Evolutionary conservation across 2,329 filamentous ascomycete species (phyloP).

Genomic region (Bipolaris gigantea): DNA sequence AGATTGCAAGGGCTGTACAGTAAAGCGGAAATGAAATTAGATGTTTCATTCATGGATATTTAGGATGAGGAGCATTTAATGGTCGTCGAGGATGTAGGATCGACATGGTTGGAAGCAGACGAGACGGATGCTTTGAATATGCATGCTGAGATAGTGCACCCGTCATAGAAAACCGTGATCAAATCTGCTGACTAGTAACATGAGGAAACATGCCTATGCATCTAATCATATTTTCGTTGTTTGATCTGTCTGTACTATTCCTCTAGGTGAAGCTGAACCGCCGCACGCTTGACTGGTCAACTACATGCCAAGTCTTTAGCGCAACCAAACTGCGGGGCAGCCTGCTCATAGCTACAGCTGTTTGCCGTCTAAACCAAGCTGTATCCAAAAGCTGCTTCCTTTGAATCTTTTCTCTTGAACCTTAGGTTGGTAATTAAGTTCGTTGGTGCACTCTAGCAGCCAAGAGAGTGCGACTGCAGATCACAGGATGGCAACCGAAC

Average conservation of each 20-base stretch:
- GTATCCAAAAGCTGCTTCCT: not conserved
- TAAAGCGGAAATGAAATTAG: not conserved
- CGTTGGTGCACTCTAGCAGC: not conserved
- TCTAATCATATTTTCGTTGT: not conserved
- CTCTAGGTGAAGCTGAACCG: not conserved
- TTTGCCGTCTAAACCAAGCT: not conserved
- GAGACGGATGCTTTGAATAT: conserved; percentile 2
- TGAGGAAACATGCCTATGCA: not conserved
- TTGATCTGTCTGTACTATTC: not conserved
- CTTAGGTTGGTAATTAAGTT: not conserved
- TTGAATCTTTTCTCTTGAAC: not conserved
- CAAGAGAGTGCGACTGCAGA: not conserved
- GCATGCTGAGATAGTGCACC: not conserved
- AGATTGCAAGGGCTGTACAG: not conserved
- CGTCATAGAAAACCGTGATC: too few relatives aligned
- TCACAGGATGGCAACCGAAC: conserved; percentile 1
- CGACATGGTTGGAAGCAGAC: conserved; percentile 8
- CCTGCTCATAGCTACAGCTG: not conserved
- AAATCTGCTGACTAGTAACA: not conserved
- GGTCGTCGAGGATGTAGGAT: not conserved
- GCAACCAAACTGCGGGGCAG: not conserved
- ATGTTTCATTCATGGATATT: not conserved
- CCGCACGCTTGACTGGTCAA: not conserved
- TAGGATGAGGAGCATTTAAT: not conserved
- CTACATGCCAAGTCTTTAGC: not conserved